Conservation (phyloP, 352 stramenopile genomes). For the Phytophthora pini region DNA sequence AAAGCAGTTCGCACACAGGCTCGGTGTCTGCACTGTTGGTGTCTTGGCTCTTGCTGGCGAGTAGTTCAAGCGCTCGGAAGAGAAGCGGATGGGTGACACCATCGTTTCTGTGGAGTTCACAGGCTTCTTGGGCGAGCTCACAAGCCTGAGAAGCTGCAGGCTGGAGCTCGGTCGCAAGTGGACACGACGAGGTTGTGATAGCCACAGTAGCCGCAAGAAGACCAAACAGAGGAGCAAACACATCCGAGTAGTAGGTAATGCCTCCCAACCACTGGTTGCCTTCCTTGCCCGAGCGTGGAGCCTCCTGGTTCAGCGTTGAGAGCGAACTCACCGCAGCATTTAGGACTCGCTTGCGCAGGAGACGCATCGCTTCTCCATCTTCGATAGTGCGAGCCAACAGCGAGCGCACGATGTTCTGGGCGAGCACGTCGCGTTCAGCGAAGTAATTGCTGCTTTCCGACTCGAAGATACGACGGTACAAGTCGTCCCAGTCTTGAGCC, state of each 20-base stretch:
- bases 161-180: constrained; percentile 26
- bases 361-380: constrained; percentile 17
- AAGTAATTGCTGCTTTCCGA: constrained; percentile 85
- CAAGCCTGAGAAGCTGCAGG: constrained; percentile 25
- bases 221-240: constrained; percentile 64
- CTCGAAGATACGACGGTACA: constrained; percentile 81
- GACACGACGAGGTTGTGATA: constrained; percentile 26
- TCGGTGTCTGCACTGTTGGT: neutral
- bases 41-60: constrained; percentile 18
- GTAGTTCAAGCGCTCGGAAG: constrained; percentile 38
- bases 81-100: constrained; percentile 48
- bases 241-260: constrained; percentile 69
- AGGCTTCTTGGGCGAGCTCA: constrained; percentile 36
- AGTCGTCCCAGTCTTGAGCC: constrained; percentile 56
- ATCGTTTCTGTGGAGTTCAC: constrained; percentile 19
- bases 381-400: constrained; percentile 36
- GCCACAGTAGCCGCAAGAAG: constrained; percentile 52
- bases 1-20: constrained; percentile 43
- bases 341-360: constrained; percentile 45
- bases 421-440: constrained; percentile 62
- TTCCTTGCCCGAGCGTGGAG: constrained; percentile 18
- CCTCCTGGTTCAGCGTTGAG: constrained; percentile 38
- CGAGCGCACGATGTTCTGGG: constrained; percentile 61
- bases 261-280: constrained; percentile 60
- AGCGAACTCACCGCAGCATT: constrained; percentile 29